Base-by-base conservation (phyloP, 331 rosid genomes). In the Acacia concinna region DNA sequence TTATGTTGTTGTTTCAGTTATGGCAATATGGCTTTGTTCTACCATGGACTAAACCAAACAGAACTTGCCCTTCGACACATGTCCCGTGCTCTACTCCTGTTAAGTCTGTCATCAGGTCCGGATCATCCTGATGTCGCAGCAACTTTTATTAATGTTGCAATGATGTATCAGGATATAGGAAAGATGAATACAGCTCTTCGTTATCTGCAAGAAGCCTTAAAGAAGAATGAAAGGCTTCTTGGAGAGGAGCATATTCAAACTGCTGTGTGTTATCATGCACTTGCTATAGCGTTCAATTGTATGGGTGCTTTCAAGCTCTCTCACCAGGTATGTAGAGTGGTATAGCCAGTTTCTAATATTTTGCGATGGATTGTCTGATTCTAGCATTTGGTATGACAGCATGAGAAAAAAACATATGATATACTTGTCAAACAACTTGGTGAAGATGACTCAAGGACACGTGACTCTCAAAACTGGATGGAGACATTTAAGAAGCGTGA, bases 111-210 rank as follows among this genome's bases (percentile, higher is more conserved):
- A 43, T 96, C 98, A 23, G 99, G 99, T 68, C 97, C 99, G 30
- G 98, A 93, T 86, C 99, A 96, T 80, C 99, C 99, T 74, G 99
- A 96, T 82, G 97, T 96, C 2, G 98, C 99, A 10, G 97, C 99
- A 47, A 91, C 99, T 71, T 91, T 87, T 71, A 93, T 96, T 80
- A 90, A 96, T 84, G 97, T 93, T 43, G 97, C 99, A 41, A 93
- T 96, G 99, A 96, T 93, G 99, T 96, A 88, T 85, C 99, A 91
- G 78, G 99, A 96, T 87, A 90, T 93, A 78, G 99, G 99, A 69
- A 93, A 93, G 86, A 96, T 96, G 95, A 77, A 89, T 70, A 96
- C 97, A 8, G 97, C 99, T 73, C 99, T 96, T 85, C 99, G 99
- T 10, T 96, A 93, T 93, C 87, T 96, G 89, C 98, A 93, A 88